Percentiles rank a stretch among this genome's conserved stretches.
Evolutionary conservation across 345 rosid species (phyloP).

Genomic region (Citropsis articulata): DNA sequence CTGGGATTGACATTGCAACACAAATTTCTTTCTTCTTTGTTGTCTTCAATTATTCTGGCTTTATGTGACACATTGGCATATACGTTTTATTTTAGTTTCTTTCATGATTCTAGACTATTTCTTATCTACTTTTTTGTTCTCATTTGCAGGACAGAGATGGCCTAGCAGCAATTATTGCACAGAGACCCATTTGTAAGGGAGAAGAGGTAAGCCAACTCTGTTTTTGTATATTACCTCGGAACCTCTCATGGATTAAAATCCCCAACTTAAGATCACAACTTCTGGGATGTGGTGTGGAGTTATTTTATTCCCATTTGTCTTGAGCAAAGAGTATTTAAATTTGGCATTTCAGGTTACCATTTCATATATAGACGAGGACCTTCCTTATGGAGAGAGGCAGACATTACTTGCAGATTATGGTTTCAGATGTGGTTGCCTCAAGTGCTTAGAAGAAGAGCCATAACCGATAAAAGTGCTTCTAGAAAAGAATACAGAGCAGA

Average conservation of each 20-base stretch:
- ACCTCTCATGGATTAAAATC: background rate
- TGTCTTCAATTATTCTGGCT: background rate
- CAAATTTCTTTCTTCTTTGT: background rate
- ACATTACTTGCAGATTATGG: conserved; percentile 77
- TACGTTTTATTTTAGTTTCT: background rate
- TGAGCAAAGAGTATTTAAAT: background rate
- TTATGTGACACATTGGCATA: too few species aligned
- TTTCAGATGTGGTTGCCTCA: conserved; percentile 65
- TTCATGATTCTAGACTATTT: background rate
- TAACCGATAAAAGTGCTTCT: background rate
- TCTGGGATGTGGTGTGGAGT: background rate
- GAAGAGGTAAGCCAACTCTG: conserved; percentile 58
- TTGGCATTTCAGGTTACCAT: conserved; percentile 55
- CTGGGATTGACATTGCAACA: background rate
- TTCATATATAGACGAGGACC: conserved; percentile 84
- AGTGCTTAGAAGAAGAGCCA: conserved; percentile 52
- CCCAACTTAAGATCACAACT: background rate
- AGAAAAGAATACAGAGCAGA: background rate
- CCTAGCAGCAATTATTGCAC: conserved; percentile 70
- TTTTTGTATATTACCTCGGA: background rate
- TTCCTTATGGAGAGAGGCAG: conserved; percentile 62
- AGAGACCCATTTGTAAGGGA: conserved; percentile 50
- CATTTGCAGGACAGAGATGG: conserved; percentile 78
- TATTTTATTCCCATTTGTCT: background rate
- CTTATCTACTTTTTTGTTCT: background rate